Percentiles rank a stretch among this genome's conserved stretches.
Conservation (phyloP, 495 filamentous ascomycete genomes). For the Hyaloscypha variabilis region DNA sequence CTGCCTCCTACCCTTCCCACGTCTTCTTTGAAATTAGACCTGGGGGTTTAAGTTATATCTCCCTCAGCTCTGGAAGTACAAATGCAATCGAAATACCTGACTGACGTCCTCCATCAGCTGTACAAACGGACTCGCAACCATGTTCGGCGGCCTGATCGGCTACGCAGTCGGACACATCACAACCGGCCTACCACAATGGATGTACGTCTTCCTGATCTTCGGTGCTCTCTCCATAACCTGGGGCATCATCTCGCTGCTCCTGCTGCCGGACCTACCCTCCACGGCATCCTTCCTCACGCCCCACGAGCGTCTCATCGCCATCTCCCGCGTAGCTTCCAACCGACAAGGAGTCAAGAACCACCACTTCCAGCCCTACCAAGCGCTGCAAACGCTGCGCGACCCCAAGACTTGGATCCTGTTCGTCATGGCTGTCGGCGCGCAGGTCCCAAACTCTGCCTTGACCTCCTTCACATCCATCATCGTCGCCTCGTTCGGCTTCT, state of each 20-base stretch:
- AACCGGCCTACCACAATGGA: conserved; percentile 49
- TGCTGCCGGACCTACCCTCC: conserved; percentile 67
- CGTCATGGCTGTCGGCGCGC: conserved; percentile 25
- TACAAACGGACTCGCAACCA: conserved; percentile 44
- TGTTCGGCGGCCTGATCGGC: conserved; percentile 57
- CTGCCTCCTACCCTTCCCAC: no score
- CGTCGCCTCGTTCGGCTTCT: conserved; percentile 28
- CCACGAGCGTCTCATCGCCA: conserved; percentile 58
- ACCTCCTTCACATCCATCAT: conserved; percentile 31
- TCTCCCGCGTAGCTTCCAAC: conserved; percentile 60
- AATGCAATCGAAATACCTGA: no score
- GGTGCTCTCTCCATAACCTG: conserved; percentile 58
- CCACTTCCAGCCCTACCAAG: conserved; percentile 48
- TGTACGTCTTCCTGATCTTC: conserved; percentile 54
- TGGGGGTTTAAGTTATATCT: no score
- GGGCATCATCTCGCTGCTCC: conserved; percentile 59
- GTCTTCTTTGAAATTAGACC: no score
- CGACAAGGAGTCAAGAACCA: conserved; percentile 71
- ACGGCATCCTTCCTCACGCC: conserved; percentile 59
- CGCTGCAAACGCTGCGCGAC: conserved; percentile 58
- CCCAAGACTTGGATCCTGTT: conserved; percentile 62
- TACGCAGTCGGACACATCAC: conserved; percentile 58
- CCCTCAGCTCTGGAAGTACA: no score
- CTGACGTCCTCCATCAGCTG: conserved; percentile 17
- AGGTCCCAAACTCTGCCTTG: conserved; percentile 27